A percentile compares a stretch with the other conserved stretches of the same genome.
Evolutionary conservation across 768 basidiomycete species (phyloP).

Genomic region (Termitomyces sp.): DNA sequence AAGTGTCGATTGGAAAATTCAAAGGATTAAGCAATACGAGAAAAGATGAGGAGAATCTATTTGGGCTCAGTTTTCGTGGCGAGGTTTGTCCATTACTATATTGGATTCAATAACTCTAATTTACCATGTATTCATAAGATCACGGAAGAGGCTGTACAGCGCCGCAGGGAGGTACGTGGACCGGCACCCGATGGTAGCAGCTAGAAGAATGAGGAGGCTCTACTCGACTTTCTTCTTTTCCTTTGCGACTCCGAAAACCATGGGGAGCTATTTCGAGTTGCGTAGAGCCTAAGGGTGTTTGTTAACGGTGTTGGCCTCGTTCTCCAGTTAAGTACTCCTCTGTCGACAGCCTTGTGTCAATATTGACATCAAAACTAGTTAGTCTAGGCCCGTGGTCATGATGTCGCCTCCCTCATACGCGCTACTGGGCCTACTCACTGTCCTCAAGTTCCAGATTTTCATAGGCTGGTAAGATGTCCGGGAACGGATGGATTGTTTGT

Average conservation of each 20-base stretch:
- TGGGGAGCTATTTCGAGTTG: neutral
- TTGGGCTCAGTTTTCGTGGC: neutral
- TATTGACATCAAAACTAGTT: too few relatives aligned
- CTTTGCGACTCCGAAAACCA: neutral
- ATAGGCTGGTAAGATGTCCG: too few relatives aligned
- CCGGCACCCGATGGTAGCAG: neutral
- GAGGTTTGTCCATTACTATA: neutral
- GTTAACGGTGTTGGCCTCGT: neutral
- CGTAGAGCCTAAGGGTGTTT: neutral
- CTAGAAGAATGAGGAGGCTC: neutral
- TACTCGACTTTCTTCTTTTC: neutral
- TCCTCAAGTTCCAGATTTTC: neutral
- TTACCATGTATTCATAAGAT: neutral
- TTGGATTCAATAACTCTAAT: neutral
- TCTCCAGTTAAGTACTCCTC: too few relatives aligned
- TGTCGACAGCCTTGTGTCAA: too few relatives aligned
- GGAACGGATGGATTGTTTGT: too few relatives aligned
- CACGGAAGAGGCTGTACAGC: neutral
- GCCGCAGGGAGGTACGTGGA: neutral
- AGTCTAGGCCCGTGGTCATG: too few relatives aligned
- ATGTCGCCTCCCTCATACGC: neutral
- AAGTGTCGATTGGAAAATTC: too few relatives aligned
- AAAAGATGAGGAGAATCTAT: neutral
- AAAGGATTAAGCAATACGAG: neutral
- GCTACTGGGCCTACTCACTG: neutral